Percentiles rank a stretch among this genome's conserved stretches.
phyloP scores from a whole-genome alignment of 768 basidiomycete genomes.

The Mycena capillaripes region DNA sequence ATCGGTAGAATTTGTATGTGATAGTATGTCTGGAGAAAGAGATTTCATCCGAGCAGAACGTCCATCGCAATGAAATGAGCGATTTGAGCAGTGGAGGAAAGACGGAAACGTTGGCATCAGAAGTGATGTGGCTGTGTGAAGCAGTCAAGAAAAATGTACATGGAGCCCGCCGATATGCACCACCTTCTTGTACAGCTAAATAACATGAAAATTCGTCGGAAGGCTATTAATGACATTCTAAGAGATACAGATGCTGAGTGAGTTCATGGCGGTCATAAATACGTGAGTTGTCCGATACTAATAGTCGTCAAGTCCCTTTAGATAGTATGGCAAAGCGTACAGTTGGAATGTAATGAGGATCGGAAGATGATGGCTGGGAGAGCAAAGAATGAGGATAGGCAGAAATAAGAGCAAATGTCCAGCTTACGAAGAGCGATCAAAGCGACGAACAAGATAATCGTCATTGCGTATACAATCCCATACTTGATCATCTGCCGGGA shows the following conservation, averaged over 20 bases:
- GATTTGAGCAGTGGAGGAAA: no score
- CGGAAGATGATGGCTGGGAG: conserved; percentile 72
- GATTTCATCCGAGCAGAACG: no score
- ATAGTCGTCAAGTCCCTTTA: conserved; percentile 9
- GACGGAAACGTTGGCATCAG: no score
- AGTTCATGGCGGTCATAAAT: conserved; percentile 33
- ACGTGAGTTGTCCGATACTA: conserved; percentile 29
- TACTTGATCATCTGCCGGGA: conserved; percentile 82
- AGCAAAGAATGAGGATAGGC: conserved; percentile 22
- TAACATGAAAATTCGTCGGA: conserved; percentile 20
- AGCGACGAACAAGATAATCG: conserved; percentile 78
- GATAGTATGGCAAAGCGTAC: conserved; percentile 69
- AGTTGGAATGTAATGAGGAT: conserved; percentile 69
- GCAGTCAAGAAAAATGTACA: no score
- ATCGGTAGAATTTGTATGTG: no score
- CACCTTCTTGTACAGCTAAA: neutral
- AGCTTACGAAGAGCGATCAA: conserved; percentile 84
- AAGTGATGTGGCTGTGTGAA: no score
- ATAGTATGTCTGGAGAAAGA: no score
- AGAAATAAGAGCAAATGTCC: conserved; percentile 24
- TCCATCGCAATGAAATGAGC: no score
- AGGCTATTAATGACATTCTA: conserved; percentile 24
- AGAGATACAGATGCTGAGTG: conserved; percentile 24
- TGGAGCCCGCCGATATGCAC: no score
- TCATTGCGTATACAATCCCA: conserved; percentile 79